phyloP scores from a whole-genome alignment of 2,329 filamentous ascomycete species.

The Epichloe aotearoae region DNA sequence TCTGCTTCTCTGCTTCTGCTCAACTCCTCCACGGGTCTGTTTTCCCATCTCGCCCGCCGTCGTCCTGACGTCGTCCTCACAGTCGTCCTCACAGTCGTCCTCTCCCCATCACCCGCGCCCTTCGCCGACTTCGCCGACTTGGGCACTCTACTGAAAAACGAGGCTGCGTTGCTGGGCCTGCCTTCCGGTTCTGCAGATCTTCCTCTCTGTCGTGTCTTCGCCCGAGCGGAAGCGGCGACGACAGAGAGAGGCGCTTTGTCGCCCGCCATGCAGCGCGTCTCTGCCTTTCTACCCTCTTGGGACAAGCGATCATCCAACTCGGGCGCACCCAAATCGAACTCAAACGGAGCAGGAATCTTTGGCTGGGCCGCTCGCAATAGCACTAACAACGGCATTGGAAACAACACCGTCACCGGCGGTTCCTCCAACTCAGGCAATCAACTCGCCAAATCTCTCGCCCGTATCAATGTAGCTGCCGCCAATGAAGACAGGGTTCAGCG shows the following conservation, averaged over 20 bases:
- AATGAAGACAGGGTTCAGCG: conserved; percentile 21
- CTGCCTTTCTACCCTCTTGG: conserved; percentile 31
- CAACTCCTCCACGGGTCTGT: not conserved
- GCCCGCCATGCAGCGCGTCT: conserved; percentile 30
- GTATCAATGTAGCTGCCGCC: conserved; percentile 22
- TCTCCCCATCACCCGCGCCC: not conserved
- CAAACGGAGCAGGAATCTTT: conserved; percentile 19
- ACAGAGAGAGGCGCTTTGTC: conserved; percentile 21
- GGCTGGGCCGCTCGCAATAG: conserved; percentile 38
- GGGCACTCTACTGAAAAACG: conserved; percentile 2
- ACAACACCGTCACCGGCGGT: not conserved
- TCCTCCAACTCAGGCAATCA: not conserved
- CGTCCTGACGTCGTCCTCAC: not conserved
- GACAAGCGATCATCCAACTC: conserved; percentile 27
- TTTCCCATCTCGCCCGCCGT: not conserved
- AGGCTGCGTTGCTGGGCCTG: conserved; percentile 8
- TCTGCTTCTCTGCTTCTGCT: not conserved
- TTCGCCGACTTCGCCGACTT: not conserved
- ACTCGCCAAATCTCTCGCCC: conserved; percentile 13
- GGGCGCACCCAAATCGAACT: conserved; percentile 14
- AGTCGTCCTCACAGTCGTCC: not conserved
- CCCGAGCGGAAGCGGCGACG: conserved; percentile 20
- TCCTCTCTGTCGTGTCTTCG: conserved; percentile 20
- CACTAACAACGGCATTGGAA: conserved; percentile 10
- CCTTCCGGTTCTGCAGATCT: conserved; percentile 10